Base-by-base conservation (phyloP, 148 eudicot species). In the Silene conica region DNA sequence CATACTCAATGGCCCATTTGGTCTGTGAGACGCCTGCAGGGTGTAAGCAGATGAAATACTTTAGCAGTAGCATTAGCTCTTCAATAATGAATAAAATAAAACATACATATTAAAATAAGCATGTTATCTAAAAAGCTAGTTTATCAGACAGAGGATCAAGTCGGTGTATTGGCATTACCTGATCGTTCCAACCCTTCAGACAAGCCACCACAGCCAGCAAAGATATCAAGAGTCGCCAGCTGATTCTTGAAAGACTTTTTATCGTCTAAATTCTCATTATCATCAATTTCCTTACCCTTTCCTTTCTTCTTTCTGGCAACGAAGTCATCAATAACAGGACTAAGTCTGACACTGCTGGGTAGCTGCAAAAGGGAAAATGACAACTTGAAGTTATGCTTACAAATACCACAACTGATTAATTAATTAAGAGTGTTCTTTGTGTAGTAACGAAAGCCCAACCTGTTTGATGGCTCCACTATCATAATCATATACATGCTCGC, bases 1-100 rank as follows among this genome's bases (percentile, higher is more conserved):
- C 99, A 78, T 92, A 95, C 78, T 95, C 99, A 81, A 95, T 92
- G 18, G 99, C 99, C 99, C 99, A 95, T 83, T 92, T 95, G 78
- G 99, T 95, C 59, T 56, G 41, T 57, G 96, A 79, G 46, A 74
- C 92, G 80, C 99, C 99, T 95, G 91, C 23, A 72, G 28, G 26
- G 22, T 70, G 48, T 57, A 69, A 50, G 20, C 54, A 57, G 20
- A 14, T 11, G 31, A 70, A 46, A 69, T 46, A 14, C 31, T 38
- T 78, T 56, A 82, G 63, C 58, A 73, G 63, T 55, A 73, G 48
- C 20, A 43, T 34, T 18, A 25, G 68, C n/a, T 54, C 21, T 58
- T 50, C 55, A 46, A 63, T 18, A 73, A 31, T 31, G 4, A 31
- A 31, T 31, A 31, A 31, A 38, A 34, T 31, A 31, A 31, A 38